phyloP scores from a whole-genome alignment of 768 basidiomycete genomes.

The Lentinula guzmanii region DNA sequence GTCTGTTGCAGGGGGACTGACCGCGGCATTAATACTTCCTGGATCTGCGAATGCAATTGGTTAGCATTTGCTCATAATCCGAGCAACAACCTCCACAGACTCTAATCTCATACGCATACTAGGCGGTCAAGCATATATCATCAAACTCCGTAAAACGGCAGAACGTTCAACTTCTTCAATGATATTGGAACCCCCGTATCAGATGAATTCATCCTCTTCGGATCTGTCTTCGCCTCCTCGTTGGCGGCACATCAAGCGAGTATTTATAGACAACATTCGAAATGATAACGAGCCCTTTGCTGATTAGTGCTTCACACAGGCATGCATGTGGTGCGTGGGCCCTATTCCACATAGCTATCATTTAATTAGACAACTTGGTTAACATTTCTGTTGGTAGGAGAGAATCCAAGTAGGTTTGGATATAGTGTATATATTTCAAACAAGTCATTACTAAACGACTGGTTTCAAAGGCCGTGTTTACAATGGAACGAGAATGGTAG shows the following conservation, averaged over 20 bases:
- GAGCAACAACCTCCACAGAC: no score
- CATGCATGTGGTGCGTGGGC: conserved; percentile 48
- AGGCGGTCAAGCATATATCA: conserved; percentile 73
- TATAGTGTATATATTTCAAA: not conserved
- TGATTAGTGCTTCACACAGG: conserved; percentile 20
- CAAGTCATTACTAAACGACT: not conserved
- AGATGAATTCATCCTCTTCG: conserved; percentile 42
- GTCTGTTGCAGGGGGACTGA: conserved; percentile 76
- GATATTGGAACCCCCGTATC: conserved; percentile 71
- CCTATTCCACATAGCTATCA: not conserved
- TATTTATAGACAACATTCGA: not conserved
- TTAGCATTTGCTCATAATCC: conserved; percentile 14
- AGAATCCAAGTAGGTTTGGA: conserved; percentile 42
- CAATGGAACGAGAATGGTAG: conserved; percentile 2
- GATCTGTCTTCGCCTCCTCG: conserved; percentile 41
- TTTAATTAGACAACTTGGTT: not conserved
- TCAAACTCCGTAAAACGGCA: conserved; percentile 70
- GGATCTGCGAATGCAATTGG: conserved; percentile 66
- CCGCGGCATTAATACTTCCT: conserved; percentile 70
- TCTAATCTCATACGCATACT: not conserved
- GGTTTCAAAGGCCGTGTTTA: not conserved
- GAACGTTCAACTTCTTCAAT: conserved; percentile 70
- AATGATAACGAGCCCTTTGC: not conserved
- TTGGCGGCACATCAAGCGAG: conserved; percentile 77
- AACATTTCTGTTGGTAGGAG: conserved; percentile 27